phyloP scores from a whole-genome alignment of 1,284 basidiomycete species.

The Ceratobasidium sp. region DNA sequence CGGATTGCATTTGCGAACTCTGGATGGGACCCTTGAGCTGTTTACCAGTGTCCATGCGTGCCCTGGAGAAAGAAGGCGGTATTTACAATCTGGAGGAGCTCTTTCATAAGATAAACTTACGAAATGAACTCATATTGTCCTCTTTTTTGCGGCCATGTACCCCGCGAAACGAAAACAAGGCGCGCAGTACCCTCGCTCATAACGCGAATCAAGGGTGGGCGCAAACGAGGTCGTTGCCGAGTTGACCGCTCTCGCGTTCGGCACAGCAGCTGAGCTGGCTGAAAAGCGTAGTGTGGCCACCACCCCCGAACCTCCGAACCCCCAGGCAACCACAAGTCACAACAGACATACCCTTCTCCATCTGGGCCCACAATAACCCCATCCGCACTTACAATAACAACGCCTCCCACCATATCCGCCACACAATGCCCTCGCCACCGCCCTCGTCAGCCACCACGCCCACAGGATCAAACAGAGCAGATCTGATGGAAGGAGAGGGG shows the following conservation, averaged over 20 bases:
- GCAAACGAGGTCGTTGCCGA: background rate
- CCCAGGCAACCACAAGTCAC: background rate
- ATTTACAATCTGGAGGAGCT: too few species aligned
- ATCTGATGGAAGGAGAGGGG: background rate
- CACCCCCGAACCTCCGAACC: background rate
- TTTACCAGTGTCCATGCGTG: too few species aligned
- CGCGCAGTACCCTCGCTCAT: background rate
- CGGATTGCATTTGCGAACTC: too few species aligned
- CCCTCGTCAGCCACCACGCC: background rate
- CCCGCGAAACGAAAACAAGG: background rate
- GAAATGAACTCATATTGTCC: too few species aligned
- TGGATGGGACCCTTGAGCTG: too few species aligned
- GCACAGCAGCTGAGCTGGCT: slow-evolving; percentile 4
- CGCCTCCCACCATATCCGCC: background rate
- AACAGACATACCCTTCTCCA: background rate
- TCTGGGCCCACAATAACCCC: too few species aligned
- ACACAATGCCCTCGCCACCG: slow-evolving; percentile 12
- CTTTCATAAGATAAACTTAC: too few species aligned
- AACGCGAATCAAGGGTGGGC: background rate
- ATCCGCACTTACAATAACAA: too few species aligned
- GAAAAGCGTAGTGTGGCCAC: slow-evolving; percentile 13
- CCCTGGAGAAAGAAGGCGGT: too few species aligned
- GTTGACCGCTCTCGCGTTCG: background rate
- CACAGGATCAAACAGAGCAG: background rate
- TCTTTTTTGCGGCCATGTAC: background rate